Conservation (phyloP, 2,329 filamentous ascomycete species). For the Nannizziopsis barbatae region DNA sequence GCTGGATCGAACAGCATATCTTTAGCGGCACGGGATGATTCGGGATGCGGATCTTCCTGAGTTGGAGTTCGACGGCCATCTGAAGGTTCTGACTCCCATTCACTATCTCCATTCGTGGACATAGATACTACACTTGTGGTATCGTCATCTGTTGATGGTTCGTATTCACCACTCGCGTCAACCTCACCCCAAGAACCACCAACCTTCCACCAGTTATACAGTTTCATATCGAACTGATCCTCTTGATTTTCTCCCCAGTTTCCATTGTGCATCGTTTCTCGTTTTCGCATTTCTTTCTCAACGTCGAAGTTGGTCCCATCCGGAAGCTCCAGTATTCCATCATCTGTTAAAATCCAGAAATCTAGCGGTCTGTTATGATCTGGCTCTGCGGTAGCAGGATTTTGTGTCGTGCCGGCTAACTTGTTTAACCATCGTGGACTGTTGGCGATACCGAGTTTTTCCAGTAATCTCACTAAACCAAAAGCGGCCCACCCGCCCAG, state of each 20-base stretch:
- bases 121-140: slow-evolving; percentile 69
- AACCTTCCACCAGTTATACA: slow-evolving; percentile 76
- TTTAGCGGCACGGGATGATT: slow-evolving; percentile 42
- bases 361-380: slow-evolving; percentile 28
- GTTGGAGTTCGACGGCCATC: slow-evolving; percentile 61
- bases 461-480: slow-evolving; percentile 44
- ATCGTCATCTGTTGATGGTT: slow-evolving; percentile 47
- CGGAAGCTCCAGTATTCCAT: slow-evolving; percentile 46
- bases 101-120: slow-evolving; percentile 41
- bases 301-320: slow-evolving; percentile 61
- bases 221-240: slow-evolving; percentile 55
- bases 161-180: slow-evolving; percentile 71
- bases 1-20: slow-evolving; percentile 55
- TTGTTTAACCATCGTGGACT: slow-evolving; percentile 53
- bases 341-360: slow-evolving; percentile 45
- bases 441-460: slow-evolving; percentile 48
- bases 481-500: slow-evolving; percentile 49
- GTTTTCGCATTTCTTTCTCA: slow-evolving; percentile 62
- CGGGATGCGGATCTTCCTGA: slow-evolving; percentile 48
- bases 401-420: slow-evolving; percentile 24
- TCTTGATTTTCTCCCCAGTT: slow-evolving; percentile 44
- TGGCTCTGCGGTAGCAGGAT: slow-evolving; percentile 14
- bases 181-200: slow-evolving; percentile 77
- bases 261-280: slow-evolving; percentile 38
- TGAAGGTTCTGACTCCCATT: slow-evolving; percentile 38